Evolutionary conservation across 345 rosid species (phyloP).

Genomic region (Draba incana): DNA sequence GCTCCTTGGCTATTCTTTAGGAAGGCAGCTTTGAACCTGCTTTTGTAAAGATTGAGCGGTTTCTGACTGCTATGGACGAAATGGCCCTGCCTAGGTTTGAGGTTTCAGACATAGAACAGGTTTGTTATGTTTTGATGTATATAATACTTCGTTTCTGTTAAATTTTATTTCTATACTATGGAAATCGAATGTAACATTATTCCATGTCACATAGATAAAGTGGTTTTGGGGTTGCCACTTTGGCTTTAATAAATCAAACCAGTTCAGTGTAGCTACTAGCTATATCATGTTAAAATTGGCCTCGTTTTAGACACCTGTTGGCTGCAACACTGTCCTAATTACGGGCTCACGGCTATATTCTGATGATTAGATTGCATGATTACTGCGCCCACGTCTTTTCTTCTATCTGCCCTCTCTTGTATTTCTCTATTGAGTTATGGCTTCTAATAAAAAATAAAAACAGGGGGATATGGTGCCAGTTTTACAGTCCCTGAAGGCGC

Average conservation of each 20-base stretch:
- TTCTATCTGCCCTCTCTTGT: slow-evolving; percentile 7
- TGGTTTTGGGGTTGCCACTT: slow-evolving; percentile 23
- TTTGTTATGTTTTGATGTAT: slow-evolving; percentile 37
- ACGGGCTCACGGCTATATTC: background rate
- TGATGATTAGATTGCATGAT: slow-evolving; percentile 21
- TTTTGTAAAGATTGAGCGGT: slow-evolving; percentile 55
- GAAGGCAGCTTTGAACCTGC: slow-evolving; percentile 48
- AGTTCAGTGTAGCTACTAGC: background rate
- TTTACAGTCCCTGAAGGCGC: slow-evolving; percentile 69
- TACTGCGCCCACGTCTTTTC: slow-evolving; percentile 13
- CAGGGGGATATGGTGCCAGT: slow-evolving; percentile 80
- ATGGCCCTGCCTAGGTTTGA: slow-evolving; percentile 70
- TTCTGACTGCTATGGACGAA: slow-evolving; percentile 66
- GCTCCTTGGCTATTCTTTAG: slow-evolving; percentile 43
- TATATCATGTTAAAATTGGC: background rate
- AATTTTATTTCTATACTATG: background rate
- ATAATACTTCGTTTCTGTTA: background rate
- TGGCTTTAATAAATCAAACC: slow-evolving; percentile 12
- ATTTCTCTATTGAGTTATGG: slow-evolving; percentile 17
- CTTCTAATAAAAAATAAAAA: slow-evolving; percentile 40
- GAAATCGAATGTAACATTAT: background rate
- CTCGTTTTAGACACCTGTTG: slow-evolving; percentile 9
- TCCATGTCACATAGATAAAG: background rate
- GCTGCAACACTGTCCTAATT: slow-evolving; percentile 1
- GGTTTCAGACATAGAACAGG: slow-evolving; percentile 78